phyloP scores from a whole-genome alignment of 2,329 filamentous ascomycete species.

The Aureobasidium subglaciale region DNA sequence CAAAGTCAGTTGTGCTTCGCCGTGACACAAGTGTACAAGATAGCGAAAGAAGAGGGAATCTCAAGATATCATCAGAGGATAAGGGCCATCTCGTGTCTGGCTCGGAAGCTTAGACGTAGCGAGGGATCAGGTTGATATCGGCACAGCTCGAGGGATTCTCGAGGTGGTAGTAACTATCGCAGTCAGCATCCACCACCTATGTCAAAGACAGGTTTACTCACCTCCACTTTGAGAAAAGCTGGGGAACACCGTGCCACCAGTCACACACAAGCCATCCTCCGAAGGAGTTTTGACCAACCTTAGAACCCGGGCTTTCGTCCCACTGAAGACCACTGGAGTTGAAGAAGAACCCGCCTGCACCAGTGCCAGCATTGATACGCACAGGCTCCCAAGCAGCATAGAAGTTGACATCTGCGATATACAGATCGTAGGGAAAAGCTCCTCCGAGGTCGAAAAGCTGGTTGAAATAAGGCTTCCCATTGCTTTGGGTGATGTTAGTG shows the following conservation, averaged over 20 bases:
- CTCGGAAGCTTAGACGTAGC: conserved; percentile 24
- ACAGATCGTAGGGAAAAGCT: conserved; percentile 21
- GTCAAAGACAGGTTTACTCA: conserved; percentile 1
- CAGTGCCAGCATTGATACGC: conserved; percentile 24
- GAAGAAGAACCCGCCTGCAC: conserved; percentile 24
- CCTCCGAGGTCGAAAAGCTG: conserved; percentile 28
- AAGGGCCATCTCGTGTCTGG: too few relatives aligned
- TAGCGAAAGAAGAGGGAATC: too few relatives aligned
- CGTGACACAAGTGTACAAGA: too few relatives aligned
- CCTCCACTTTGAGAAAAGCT: conserved; percentile 27
- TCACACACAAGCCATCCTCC: conserved; percentile 23
- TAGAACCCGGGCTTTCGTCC: conserved; percentile 14
- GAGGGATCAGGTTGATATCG: conserved; percentile 24
- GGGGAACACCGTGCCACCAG: conserved; percentile 29
- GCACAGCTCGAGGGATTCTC: conserved; percentile 25
- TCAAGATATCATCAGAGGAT: too few relatives aligned
- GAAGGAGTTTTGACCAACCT: background rate
- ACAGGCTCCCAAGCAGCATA: conserved; percentile 29
- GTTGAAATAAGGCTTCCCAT: conserved; percentile 20
- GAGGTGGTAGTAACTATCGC: background rate
- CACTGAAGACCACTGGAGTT: conserved; percentile 29
- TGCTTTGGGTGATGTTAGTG: conserved; percentile 21
- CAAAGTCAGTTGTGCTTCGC: too few relatives aligned
- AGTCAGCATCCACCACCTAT: background rate
- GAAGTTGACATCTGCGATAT: conserved; percentile 20